A percentile compares a stretch with the other conserved stretches of the same genome.
phyloP scores from a whole-genome alignment of 768 basidiomycete species.

The Calocera cornea region DNA sequence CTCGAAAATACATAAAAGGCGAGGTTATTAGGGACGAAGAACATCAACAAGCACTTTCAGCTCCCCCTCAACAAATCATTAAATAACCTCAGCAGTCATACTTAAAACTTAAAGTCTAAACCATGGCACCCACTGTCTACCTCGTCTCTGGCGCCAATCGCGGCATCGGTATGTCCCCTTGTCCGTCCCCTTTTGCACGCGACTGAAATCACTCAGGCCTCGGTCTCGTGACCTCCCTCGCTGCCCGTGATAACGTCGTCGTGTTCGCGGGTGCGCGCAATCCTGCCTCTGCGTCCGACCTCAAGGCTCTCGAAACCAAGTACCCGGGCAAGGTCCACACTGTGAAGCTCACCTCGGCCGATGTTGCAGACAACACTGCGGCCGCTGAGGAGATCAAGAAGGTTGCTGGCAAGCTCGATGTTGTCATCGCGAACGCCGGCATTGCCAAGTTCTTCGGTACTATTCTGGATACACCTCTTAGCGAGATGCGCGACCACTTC shows the following conservation, averaged over 20 bases:
- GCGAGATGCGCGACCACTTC: neutral
- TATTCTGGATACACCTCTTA: neutral
- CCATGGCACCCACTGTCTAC: neutral
- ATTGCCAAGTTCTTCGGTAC: neutral
- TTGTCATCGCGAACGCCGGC: conserved; percentile 18
- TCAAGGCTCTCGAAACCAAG: conserved; percentile 9
- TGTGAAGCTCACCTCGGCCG: conserved; percentile 12
- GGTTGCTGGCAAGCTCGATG: conserved; percentile 14
- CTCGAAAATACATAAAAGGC: too few relatives aligned
- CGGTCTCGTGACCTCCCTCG: conserved; percentile 5
- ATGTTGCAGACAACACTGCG: conserved; percentile 9
- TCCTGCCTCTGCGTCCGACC: conserved; percentile 4
- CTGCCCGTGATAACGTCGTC: neutral
- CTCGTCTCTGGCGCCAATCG: conserved; percentile 14
- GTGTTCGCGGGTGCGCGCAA: conserved; percentile 15
- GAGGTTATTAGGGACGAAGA: too few relatives aligned
- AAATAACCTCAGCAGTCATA: too few relatives aligned
- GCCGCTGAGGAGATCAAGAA: conserved; percentile 9
- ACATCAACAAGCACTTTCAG: too few relatives aligned
- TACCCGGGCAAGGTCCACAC: conserved; percentile 6
- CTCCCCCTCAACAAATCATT: too few relatives aligned
- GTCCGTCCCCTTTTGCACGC: too few relatives aligned
- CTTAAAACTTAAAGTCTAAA: neutral
- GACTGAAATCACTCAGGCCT: conserved; percentile 5
- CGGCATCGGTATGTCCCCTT: conserved; percentile 6